These are phyloP conservation scores for Solanum tarapatanum DNA, from an alignment of 257 asterid species.

Conservation along the genomic window DNA sequence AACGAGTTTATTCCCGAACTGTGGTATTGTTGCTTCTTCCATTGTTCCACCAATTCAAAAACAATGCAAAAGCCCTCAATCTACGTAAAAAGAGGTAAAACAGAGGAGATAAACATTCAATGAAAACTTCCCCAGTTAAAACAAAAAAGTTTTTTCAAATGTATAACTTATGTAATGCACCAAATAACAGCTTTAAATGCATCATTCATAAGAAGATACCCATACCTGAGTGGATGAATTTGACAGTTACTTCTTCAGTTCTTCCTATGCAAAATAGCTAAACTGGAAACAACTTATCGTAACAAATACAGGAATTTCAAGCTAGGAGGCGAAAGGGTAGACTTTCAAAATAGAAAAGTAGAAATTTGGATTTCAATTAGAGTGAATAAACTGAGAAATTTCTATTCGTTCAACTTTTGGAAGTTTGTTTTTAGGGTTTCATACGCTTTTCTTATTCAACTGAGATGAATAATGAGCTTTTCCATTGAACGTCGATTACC, in stretches of 20 bases:
- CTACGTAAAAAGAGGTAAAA: not conserved
- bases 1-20: constrained; percentile 17
- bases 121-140: not conserved
- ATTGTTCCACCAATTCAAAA: not conserved
- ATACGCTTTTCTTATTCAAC: not conserved
- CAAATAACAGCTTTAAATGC: not conserved
- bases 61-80: not conserved
- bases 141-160: not conserved
- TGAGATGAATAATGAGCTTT: not conserved
- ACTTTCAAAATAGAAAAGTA: not conserved
- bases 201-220: not conserved
- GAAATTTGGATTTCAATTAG: not conserved
- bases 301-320: not conserved
- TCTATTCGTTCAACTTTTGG: not conserved
- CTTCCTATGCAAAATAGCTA: not conserved
- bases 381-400: not conserved
- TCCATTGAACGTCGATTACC: not conserved
- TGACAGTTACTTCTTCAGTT: not conserved
- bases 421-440: not conserved
- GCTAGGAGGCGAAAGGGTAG: not conserved
- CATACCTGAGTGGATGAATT: not conserved
- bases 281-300: not conserved
- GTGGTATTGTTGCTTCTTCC: not conserved
- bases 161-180: not conserved
- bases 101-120: not conserved